These are phyloP conservation scores for Panus rudis DNA, from an alignment of 768 basidiomycete genomes.

Conservation along the genomic window DNA sequence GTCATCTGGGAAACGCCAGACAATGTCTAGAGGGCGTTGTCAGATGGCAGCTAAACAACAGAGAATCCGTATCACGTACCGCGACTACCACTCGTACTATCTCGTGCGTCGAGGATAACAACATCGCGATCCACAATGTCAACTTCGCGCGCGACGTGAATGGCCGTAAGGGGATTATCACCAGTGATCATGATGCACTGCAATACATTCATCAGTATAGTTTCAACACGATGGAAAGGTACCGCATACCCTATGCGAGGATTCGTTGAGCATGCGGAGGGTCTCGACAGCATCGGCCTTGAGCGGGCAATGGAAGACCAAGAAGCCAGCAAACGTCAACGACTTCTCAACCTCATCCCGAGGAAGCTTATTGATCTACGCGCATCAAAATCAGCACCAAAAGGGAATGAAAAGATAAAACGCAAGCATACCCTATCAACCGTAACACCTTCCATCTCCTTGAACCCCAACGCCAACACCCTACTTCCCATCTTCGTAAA, in stretches of 20 bases:
- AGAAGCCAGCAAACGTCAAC: slow-evolving; percentile 87
- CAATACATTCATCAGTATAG: slow-evolving; percentile 8
- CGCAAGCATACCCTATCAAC: slow-evolving; percentile 59
- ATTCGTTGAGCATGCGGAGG: slow-evolving; percentile 91
- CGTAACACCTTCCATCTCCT: slow-evolving; percentile 67
- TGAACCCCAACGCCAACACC: slow-evolving; percentile 86
- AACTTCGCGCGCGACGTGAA: slow-evolving; percentile 92
- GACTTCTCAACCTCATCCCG: slow-evolving; percentile 74
- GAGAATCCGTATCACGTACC: background rate
- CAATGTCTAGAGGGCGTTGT: slow-evolving; percentile 49
- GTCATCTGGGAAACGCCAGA: slow-evolving; percentile 91
- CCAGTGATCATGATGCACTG: slow-evolving; percentile 99
- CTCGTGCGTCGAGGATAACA: slow-evolving; percentile 85
- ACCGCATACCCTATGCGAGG: slow-evolving; percentile 83
- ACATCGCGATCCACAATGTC: slow-evolving; percentile 96
- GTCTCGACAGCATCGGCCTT: slow-evolving; percentile 89
- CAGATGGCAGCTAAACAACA: no score
- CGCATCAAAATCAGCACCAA: background rate
- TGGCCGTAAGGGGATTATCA: slow-evolving; percentile 95
- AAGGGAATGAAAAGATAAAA: background rate
- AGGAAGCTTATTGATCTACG: slow-evolving; percentile 84
- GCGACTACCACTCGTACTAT: slow-evolving; percentile 22
- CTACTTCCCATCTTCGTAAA: slow-evolving; percentile 91
- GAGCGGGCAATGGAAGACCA: slow-evolving; percentile 97
- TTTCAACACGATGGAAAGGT: background rate